These are phyloP conservation scores for Trypanosoma brucei DNA, from an alignment of 208 protist species.

Conservation along the genomic window DNA sequence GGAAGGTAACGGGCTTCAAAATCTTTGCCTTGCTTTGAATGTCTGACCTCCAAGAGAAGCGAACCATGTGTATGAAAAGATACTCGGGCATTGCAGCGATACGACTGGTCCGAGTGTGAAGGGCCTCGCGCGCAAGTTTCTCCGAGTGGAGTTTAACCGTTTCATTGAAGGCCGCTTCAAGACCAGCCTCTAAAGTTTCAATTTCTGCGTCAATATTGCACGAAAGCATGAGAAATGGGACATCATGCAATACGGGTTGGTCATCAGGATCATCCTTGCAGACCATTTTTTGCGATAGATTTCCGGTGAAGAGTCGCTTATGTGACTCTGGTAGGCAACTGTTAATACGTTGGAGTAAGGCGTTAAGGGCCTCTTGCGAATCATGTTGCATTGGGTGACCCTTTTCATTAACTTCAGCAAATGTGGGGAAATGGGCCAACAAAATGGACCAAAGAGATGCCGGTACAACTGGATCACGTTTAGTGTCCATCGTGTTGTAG, in stretches of 20 bases:
- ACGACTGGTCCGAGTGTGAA: slow-evolving; percentile 43
- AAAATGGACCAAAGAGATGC: slow-evolving; percentile 50
- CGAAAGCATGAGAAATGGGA: slow-evolving; percentile 69
- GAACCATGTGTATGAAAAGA: slow-evolving; percentile 85
- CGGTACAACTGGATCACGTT: slow-evolving; percentile 34
- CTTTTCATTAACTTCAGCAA: slow-evolving; percentile 59
- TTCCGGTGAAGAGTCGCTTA: slow-evolving; percentile 44
- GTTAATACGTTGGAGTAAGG: slow-evolving; percentile 40
- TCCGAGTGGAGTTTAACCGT: slow-evolving; percentile 47
- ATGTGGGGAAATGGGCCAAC: slow-evolving; percentile 40
- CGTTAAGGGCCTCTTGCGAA: slow-evolving; percentile 68
- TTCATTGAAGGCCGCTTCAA: slow-evolving; percentile 67
- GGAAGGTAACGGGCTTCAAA: slow-evolving; percentile 79
- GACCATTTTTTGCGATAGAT: slow-evolving; percentile 36
- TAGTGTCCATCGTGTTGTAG: slow-evolving; percentile 36
- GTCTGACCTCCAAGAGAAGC: slow-evolving; percentile 86
- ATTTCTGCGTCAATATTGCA: slow-evolving; percentile 83
- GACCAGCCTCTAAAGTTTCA: slow-evolving; percentile 69
- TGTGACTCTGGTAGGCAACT: slow-evolving; percentile 31
- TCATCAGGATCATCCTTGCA: slow-evolving; percentile 49
- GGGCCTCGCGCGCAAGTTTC: slow-evolving; percentile 36
- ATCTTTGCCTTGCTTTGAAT: slow-evolving; percentile 85
- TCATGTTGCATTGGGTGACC: slow-evolving; percentile 83
- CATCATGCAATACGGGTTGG: slow-evolving; percentile 10
- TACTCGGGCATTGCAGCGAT: slow-evolving; percentile 73